Percentiles rank a stretch among this genome's conserved stretches.
Conservation (phyloP, 1,139 yeast genomes). For the Pneumocystis oryctolagi region DNA sequence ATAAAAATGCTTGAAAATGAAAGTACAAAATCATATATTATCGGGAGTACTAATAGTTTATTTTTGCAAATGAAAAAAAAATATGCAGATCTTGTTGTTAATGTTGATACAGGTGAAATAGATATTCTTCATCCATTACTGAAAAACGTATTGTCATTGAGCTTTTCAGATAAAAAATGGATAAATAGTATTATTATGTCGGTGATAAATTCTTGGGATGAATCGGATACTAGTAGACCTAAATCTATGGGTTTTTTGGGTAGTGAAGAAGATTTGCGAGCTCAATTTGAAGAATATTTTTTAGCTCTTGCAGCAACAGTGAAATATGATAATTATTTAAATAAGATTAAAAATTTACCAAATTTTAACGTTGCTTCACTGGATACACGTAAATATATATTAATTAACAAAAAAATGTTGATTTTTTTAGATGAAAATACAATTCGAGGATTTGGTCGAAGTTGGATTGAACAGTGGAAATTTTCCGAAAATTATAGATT, state of each 20-base stretch:
- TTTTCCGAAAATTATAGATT: conserved; percentile 50
- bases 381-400: conserved; percentile 21
- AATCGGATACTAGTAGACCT: conserved; percentile 31
- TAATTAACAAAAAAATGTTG: neutral
- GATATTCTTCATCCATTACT: conserved; percentile 35
- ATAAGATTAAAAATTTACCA: conserved; percentile 28
- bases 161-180: conserved; percentile 60
- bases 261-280: conserved; percentile 76
- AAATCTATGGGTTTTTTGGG: conserved; percentile 39
- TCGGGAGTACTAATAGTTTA: conserved; percentile 80
- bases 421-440: conserved; percentile 3
- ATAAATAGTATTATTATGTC: conserved; percentile 34
- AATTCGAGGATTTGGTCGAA: conserved; percentile 26
- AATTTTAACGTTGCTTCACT: conserved; percentile 19
- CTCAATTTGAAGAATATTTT: conserved; percentile 79
- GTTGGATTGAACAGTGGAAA: conserved; percentile 54
- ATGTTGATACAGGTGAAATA: conserved; percentile 37
- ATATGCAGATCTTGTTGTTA: conserved; percentile 38
- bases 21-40: conserved; percentile 49
- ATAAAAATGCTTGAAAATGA: conserved; percentile 51
- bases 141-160: conserved; percentile 34
- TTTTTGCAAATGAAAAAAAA: conserved; percentile 52
- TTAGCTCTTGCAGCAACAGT: conserved; percentile 59
- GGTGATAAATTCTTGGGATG: conserved; percentile 30
- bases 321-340: conserved; percentile 50